Evolutionary conservation across 441 rosid species (phyloP), one percentile per base, ranked within the genome.

Genomic region (Mallotus repandus): DNA sequence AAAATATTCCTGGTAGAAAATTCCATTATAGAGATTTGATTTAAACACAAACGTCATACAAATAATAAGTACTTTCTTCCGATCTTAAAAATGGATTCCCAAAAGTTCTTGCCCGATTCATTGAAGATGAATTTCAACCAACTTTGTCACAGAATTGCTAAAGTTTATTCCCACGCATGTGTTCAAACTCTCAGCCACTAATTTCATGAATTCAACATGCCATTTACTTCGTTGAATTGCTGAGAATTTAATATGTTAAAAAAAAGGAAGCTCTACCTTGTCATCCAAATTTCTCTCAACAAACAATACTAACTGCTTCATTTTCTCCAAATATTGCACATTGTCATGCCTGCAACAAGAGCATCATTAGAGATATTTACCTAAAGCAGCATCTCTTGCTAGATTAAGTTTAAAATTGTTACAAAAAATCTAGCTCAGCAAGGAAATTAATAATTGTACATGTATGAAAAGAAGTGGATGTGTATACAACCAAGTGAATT

Each of bases 261-360:
- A 72, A 78, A 75, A 73, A 38, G 41, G 41, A 38, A 38, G 41
- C 38, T 52, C 54, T 85, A 96, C 99, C 98, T 95, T 91, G 35
- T 85, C 88, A 73, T 87, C 98, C 84, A 96, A 79, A 35, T 84
- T 91, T 82, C 87, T 89, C 77, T 91, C 97, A 58, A 94, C 82
- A 78, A 92, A 96, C 77, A 94, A 71, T 68, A 80, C 92, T 87
- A 96, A 84, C 74, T 96, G 99, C 83, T 91, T 96, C 91, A 96
- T 77, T 76, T 92, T 94, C 77, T 96, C 98, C 84, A 96, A 81
- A 77, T 72, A 84, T 76, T 96, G 91, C 84, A 89, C 86, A 81
- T 89, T 86, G 80, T 96, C 97, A 79, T 96, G 99, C 93, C 99
- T 93, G 94, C 72, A 73, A 85, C 77, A 85, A 32, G 67, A 85